These are phyloP conservation scores for Colletotrichum liaoningense DNA, from an alignment of 2,329 filamentous ascomycete genomes.

Conservation along the genomic window DNA sequence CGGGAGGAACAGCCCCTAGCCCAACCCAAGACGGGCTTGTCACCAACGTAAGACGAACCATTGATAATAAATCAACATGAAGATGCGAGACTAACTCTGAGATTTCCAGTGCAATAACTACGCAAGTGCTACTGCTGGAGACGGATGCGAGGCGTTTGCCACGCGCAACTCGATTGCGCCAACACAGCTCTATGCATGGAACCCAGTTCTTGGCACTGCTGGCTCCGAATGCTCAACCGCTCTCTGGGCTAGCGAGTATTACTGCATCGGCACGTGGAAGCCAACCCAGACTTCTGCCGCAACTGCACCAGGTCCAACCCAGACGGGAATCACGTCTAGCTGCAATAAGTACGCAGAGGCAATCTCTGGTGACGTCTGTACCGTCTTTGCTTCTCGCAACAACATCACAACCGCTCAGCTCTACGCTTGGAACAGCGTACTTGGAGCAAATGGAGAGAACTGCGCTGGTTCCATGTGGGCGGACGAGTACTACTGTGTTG, in stretches of 20 bases:
- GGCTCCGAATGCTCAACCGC: neutral
- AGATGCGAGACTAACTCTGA: neutral
- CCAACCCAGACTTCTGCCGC: neutral
- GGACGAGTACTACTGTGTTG: neutral
- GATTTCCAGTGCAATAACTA: neutral
- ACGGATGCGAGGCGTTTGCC: neutral
- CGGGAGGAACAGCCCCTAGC: neutral
- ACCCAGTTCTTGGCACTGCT: neutral
- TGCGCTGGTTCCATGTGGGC: neutral
- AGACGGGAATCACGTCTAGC: neutral
- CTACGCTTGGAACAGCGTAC: neutral
- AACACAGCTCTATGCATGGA: neutral
- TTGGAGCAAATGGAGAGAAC: neutral
- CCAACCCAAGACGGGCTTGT: neutral
- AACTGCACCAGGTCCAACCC: neutral
- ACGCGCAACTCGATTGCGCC: neutral
- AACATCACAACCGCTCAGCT: neutral
- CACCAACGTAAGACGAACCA: neutral
- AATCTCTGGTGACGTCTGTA: neutral
- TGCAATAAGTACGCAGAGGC: neutral
- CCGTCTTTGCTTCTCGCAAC: neutral
- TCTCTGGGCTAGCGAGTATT: neutral
- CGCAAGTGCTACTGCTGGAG: neutral
- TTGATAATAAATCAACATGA: neutral
- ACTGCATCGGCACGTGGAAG: neutral